A percentile compares a stretch with the other conserved stretches of the same genome.
These are phyloP conservation scores for Monosporascus sp. DNA, from an alignment of 2,329 filamentous ascomycete species.

Conservation along the genomic window DNA sequence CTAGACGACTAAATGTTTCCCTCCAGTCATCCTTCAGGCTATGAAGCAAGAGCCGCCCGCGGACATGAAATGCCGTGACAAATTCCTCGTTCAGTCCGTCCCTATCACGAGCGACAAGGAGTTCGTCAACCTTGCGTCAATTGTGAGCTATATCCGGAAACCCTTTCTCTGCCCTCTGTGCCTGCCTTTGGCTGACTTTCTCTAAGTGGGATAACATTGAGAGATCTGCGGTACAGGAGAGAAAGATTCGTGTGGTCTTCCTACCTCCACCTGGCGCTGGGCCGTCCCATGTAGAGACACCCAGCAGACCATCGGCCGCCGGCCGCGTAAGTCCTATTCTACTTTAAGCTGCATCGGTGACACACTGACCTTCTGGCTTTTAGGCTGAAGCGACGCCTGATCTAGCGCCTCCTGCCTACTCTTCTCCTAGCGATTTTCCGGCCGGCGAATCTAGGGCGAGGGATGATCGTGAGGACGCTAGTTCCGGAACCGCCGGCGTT, in stretches of 20 bases:
- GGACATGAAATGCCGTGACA: slow-evolving; percentile 91
- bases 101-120: slow-evolving; percentile 79
- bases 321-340: slow-evolving; percentile 34
- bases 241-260: slow-evolving; percentile 92
- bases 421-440: slow-evolving; percentile 35
- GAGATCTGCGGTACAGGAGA: slow-evolving; percentile 78
- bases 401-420: slow-evolving; percentile 35
- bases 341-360: slow-evolving; percentile 2
- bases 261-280: slow-evolving; percentile 54
- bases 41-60: slow-evolving; percentile 91
- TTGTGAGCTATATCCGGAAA: slow-evolving; percentile 50
- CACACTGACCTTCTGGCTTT: slow-evolving; percentile 1
- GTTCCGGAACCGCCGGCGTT: slow-evolving; percentile 20
- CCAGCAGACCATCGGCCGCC: slow-evolving; percentile 32
- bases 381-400: slow-evolving; percentile 39
- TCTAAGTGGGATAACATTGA: slow-evolving; percentile 71
- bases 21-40: slow-evolving; percentile 81
- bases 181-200: slow-evolving; percentile 20
- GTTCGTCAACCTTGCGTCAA: slow-evolving; percentile 70
- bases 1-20: slow-evolving; percentile 17
- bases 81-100: slow-evolving; percentile 94
- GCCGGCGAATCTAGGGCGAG: slow-evolving; percentile 28
- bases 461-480: not conserved
- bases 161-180: slow-evolving; percentile 12
- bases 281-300: slow-evolving; percentile 28